Conservation (phyloP, 192 early-diverging fungal genomes). For the Coemansia reversa region DNA sequence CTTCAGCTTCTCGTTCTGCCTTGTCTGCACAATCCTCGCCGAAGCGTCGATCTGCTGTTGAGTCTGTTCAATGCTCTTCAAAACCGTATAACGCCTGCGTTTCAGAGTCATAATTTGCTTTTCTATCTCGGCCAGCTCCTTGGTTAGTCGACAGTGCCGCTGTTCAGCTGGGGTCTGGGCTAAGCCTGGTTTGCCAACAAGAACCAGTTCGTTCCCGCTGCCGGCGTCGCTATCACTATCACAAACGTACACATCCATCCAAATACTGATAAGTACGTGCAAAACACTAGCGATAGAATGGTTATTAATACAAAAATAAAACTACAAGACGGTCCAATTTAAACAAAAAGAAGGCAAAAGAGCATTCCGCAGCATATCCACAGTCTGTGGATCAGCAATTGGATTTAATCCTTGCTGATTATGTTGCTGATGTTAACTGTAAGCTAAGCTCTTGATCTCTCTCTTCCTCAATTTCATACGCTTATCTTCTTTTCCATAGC, state of each 20-base stretch:
- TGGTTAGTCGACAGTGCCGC: constrained; percentile 12
- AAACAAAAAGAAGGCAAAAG: too few relatives aligned
- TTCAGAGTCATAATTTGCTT: constrained; percentile 25
- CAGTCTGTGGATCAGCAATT: too few relatives aligned
- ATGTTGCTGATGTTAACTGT: too few relatives aligned
- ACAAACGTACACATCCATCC: constrained; percentile 8
- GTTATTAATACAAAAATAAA: too few relatives aligned
- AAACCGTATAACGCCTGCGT: constrained; percentile 15
- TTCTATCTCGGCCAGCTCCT: constrained; percentile 30
- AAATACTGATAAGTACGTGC: neutral
- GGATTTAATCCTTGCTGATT: too few relatives aligned
- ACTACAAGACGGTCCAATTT: too few relatives aligned
- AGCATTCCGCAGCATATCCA: too few relatives aligned
- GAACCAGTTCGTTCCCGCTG: constrained; percentile 3
- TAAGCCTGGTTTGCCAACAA: neutral
- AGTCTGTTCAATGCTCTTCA: constrained; percentile 12
- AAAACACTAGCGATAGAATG: neutral
- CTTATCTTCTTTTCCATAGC: too few relatives aligned
- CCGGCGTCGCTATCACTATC: constrained; percentile 18
- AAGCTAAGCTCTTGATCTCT: too few relatives aligned
- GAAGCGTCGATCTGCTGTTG: constrained; percentile 26
- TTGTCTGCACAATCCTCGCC: constrained; percentile 15
- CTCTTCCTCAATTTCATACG: too few relatives aligned
- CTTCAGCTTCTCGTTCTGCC: constrained; percentile 25
- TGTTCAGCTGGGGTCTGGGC: neutral